Evolutionary conservation across 2,329 filamentous ascomycete genomes (phyloP), one percentile per base, ranked within the genome.

Genomic region (Epichloe gansuensis): DNA sequence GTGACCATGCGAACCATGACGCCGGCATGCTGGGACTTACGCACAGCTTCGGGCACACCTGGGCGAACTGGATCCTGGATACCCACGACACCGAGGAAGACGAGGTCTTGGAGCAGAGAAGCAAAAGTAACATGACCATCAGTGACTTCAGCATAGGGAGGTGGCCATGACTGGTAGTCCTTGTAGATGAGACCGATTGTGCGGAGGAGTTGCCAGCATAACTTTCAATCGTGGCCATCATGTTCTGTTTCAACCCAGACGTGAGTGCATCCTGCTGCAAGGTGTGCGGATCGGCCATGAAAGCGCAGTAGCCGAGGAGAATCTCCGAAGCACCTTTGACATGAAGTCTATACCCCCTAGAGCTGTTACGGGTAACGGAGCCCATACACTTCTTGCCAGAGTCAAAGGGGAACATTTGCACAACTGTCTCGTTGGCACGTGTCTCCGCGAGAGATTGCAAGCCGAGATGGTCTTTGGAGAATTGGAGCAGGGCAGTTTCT

Each of bases 1-100:
- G 87, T 91, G 3, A 91, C 87, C 87, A 91, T 91, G 62, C 87
- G 85, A 17, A 91, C 86, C 55, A 85, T 78, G 11, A 91, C 86
- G 55, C 87, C 87, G 5, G 87, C 87, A 52, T 78, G 75, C 63
- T 91, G 85, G 62, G 86, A 91, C 54, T 72, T 73, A 31, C 31
- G 34, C 85, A 91, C 86, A 11, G 87, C 86, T 50, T 88, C 80
- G 2, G 75, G 74, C n/a, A 91, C 87, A 55, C 86, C 86, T 0
- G 79, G 75, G 55, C 87, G 85, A 12, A 91, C 76, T 45, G 87
- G 87, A 65, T 91, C 87, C 63, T 91, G 87, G 56, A 91, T 91
- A 61, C 87, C 87, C 49, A 90, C 85, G 60, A 91, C 74, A 31
- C 81, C 78, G 41, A 89, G 63, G 56, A 88, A 81, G 13, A 73